Percentiles rank a stretch among this genome's conserved stretches.
Evolutionary conservation across 805 yeast species (phyloP).

Genomic region (Citeromyces nyonsensis): DNA sequence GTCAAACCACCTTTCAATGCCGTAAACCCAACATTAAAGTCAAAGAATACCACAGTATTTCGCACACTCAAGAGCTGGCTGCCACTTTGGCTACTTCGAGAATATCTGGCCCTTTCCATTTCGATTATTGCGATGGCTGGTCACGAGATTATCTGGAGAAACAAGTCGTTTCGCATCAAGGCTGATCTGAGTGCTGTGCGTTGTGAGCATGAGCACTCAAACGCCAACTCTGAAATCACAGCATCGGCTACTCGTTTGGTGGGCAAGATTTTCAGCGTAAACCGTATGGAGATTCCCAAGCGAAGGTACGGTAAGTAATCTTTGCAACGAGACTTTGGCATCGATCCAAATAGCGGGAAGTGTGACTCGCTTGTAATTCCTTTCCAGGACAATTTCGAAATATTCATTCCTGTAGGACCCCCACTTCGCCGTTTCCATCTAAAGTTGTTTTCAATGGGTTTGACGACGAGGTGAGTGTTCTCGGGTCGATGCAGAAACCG

Average conservation of each 20-base stretch:
- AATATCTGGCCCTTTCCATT: slow-evolving; percentile 62
- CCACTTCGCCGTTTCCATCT: slow-evolving; percentile 13
- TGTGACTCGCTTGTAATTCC: slow-evolving; percentile 52
- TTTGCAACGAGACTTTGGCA: slow-evolving; percentile 23
- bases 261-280: slow-evolving; percentile 24
- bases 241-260: slow-evolving; percentile 18
- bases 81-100: slow-evolving; percentile 53
- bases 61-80: slow-evolving; percentile 9
- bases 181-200: slow-evolving; percentile 70
- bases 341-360: slow-evolving; percentile 12
- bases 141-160: slow-evolving; percentile 65
- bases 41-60: not conserved
- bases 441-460: slow-evolving; percentile 36
- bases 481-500: slow-evolving; percentile 80
- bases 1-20: slow-evolving; percentile 5
- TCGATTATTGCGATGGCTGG: slow-evolving; percentile 78
- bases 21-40: not conserved
- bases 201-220: slow-evolving; percentile 8
- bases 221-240: slow-evolving; percentile 7
- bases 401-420: slow-evolving; percentile 18
- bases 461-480: slow-evolving; percentile 52
- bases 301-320: slow-evolving; percentile 17
- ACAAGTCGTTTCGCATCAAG: slow-evolving; percentile 56
- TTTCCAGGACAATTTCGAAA: slow-evolving; percentile 51
- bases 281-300: slow-evolving; percentile 20